phyloP scores from a whole-genome alignment of 257 asterid species.

The Solanum clarkiae region DNA sequence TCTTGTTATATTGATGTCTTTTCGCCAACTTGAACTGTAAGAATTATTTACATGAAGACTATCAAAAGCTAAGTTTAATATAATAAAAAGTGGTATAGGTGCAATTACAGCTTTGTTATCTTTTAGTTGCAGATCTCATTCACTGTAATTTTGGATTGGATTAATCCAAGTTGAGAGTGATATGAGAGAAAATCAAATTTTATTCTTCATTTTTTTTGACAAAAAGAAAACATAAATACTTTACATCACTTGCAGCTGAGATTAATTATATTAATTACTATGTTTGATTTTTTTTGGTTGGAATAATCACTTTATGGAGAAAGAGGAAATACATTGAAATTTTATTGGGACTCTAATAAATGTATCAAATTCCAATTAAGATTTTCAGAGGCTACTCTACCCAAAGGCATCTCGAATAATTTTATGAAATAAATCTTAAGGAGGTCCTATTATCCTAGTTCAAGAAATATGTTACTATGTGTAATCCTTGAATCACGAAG shows the following conservation, averaged over 20 bases:
- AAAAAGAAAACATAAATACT: neutral
- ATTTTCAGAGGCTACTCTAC: too few species aligned
- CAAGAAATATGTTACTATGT: too few species aligned
- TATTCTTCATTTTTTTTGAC: neutral
- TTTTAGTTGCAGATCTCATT: neutral
- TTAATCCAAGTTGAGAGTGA: neutral
- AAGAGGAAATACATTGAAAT: neutral
- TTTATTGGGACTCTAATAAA: too few species aligned
- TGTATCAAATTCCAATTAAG: too few species aligned
- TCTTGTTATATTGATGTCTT: neutral
- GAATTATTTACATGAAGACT: neutral
- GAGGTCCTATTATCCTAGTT: too few species aligned
- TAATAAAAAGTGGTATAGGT: neutral
- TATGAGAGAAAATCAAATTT: neutral
- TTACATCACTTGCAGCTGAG: neutral
- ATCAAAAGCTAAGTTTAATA: neutral
- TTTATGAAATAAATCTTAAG: too few species aligned
- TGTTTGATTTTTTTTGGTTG: neutral
- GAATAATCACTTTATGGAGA: neutral
- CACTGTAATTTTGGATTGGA: neutral
- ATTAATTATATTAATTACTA: neutral
- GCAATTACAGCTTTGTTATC: neutral
- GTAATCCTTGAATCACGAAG: too few species aligned
- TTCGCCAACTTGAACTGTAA: neutral
- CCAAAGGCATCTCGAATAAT: too few species aligned